Evolutionary conservation across 2,329 filamentous ascomycete genomes (phyloP).

Genomic region (Sporothrix dimorphospora): DNA sequence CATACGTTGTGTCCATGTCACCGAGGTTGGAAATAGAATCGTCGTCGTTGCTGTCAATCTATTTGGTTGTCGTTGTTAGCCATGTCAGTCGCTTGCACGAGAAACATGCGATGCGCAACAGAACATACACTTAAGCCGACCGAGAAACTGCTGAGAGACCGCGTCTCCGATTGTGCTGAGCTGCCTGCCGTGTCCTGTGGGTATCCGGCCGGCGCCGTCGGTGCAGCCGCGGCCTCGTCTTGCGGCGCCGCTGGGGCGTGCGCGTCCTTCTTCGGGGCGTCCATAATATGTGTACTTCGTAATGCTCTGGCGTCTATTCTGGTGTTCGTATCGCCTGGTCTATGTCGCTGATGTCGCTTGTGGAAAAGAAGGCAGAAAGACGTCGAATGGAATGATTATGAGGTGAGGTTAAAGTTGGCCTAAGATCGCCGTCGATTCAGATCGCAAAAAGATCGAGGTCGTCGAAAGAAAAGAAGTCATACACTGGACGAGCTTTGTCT

Average conservation of each 20-base stretch:
- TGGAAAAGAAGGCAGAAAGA: background rate
- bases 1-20: slow-evolving; percentile 20
- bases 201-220: background rate
- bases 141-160: slow-evolving; percentile 27
- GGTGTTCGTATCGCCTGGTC: background rate
- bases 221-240: background rate
- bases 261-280: background rate
- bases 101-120: background rate
- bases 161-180: slow-evolving; percentile 1
- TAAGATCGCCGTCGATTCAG: background rate
- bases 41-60: slow-evolving; percentile 14
- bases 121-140: slow-evolving; percentile 29
- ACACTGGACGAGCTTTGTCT: background rate
- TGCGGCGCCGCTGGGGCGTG: background rate
- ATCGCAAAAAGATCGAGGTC: background rate
- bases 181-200: background rate
- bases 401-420: background rate
- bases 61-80: background rate
- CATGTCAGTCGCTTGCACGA: no score
- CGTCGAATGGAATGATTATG: background rate
- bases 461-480: background rate
- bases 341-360: background rate
- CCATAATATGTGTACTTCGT: background rate
- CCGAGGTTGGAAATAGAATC: slow-evolving; percentile 25
- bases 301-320: background rate